Base-by-base conservation (phyloP, 2,329 filamentous ascomycete species). In the Cryphonectria radicalis region DNA sequence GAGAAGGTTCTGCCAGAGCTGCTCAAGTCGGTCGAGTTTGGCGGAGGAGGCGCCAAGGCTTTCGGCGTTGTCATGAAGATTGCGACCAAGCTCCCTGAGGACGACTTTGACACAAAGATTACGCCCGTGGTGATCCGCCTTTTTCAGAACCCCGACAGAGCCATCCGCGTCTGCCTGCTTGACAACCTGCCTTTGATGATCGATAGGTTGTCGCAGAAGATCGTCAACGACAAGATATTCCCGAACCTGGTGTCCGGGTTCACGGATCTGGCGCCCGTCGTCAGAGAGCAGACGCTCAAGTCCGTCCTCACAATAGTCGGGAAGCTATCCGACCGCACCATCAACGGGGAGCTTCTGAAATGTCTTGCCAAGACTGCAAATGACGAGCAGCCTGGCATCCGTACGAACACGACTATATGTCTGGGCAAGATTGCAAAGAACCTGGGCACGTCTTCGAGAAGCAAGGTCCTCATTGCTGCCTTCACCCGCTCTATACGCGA, bases 1-100 rank as follows among this genome's bases (percentile, higher is more conserved):
- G 93, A 97, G 87, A 99, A 98, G 78, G 90, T 99, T 4, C 86
- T 99, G 11, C 96, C 96, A 0, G 96, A 99, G 79, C 84, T 99
- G 42, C 87, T 99, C n/a, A 99, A 98, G 79, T 97, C 95, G 0
- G 94, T 98, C n/a, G 96, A 99, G 78, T 99, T 98, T 80, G 96
- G 96, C 10, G 96, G 95, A 14, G 96, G 96, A 40, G 96, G 96
- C 0, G 93, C 95, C 0, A 97, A 97, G 78, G 95, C 97, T 0
- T 93, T 99, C 72, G 84, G 87, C 0, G 90, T 97, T 1, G 93
- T 97, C 57, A 90, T 98, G 85, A 97, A 97, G 78, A 98, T 99
- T 76, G 90, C 94, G 4, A 85, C 90, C 8, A 98, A 97, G 78
- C 84, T 99, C 57, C 90, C 93, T 2, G 91, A 92, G 73, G 96